These are phyloP conservation scores for Vigna reflexopilosa DNA, from an alignment of 306 rosid genomes.

Conservation along the genomic window DNA sequence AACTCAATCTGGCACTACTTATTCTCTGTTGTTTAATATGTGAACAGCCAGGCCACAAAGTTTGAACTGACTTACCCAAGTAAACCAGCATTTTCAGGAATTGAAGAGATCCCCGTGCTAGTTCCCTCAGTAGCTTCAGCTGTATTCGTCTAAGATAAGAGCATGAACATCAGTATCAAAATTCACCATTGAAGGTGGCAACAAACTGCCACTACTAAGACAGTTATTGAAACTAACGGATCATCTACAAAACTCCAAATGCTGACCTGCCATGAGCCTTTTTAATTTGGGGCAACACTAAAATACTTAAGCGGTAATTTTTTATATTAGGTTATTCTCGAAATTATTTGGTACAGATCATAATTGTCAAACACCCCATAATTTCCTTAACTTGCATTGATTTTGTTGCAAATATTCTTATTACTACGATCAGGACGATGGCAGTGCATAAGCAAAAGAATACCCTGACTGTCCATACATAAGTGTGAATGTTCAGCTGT, in stretches of 20 bases:
- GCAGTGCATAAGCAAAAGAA: background rate
- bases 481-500: background rate
- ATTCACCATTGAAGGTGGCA: conserved; percentile 30
- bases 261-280: background rate
- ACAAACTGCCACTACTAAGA: conserved; percentile 35
- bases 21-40: conserved; percentile 27
- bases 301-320: background rate
- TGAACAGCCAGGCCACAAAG: conserved; percentile 21
- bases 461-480: background rate
- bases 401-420: background rate
- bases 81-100: conserved; percentile 87
- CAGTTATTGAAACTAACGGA: conserved; percentile 19
- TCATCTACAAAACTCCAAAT: conserved; percentile 16
- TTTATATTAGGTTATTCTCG: conserved; percentile 15
- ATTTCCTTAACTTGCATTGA: conserved; percentile 28
- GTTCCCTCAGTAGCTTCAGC: conserved; percentile 61
- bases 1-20: background rate
- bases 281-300: background rate
- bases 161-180: conserved; percentile 42
- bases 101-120: conserved; percentile 62
- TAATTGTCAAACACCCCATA: conserved; percentile 24
- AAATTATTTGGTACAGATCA: conserved; percentile 10
- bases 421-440: background rate
- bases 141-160: conserved; percentile 62
- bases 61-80: conserved; percentile 75